Percentiles rank a stretch among this genome's conserved stretches.
Evolutionary conservation across 2,329 filamentous ascomycete species (phyloP).

Genomic region (Alternaria longipes): DNA sequence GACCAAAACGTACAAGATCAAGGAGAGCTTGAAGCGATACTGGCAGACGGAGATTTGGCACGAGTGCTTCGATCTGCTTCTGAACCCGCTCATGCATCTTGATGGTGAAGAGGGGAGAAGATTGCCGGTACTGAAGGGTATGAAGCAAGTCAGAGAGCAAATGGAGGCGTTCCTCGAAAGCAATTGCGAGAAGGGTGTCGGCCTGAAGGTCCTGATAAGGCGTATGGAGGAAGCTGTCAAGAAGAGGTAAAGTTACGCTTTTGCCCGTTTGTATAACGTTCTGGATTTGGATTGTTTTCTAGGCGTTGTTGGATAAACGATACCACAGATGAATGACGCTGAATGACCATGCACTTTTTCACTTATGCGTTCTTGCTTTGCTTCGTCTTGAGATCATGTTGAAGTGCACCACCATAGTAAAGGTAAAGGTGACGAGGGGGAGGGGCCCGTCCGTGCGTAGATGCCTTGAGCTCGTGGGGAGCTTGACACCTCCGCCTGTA

Average conservation of each 20-base stretch:
- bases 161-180: slow-evolving; percentile 87
- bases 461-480: slow-evolving; percentile 39
- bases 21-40: slow-evolving; percentile 88
- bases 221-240: slow-evolving; percentile 75
- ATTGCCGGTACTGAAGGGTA: slow-evolving; percentile 77
- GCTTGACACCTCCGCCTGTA: slow-evolving; percentile 26
- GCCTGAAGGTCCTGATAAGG: slow-evolving; percentile 62
- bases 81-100: slow-evolving; percentile 80
- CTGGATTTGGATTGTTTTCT: slow-evolving; percentile 16
- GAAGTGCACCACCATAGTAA: slow-evolving; percentile 20
- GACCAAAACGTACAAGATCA: slow-evolving; percentile 77
- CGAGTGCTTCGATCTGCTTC: slow-evolving; percentile 81
- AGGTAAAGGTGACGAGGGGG: slow-evolving; percentile 7
- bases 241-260: slow-evolving; percentile 43
- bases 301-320: slow-evolving; percentile 2
- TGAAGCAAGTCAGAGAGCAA: slow-evolving; percentile 73
- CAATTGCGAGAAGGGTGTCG: slow-evolving; percentile 82
- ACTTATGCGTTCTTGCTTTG: slow-evolving; percentile 1
- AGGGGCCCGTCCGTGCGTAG: slow-evolving; percentile 24
- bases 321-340: slow-evolving; percentile 2
- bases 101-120: slow-evolving; percentile 70
- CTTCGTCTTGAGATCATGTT: not conserved
- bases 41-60: slow-evolving; percentile 95
- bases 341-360: not conserved
- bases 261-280: not conserved